Evolutionary conservation across 2,329 filamentous ascomycete genomes (phyloP).

Genomic region (Aspergillus sp.): DNA sequence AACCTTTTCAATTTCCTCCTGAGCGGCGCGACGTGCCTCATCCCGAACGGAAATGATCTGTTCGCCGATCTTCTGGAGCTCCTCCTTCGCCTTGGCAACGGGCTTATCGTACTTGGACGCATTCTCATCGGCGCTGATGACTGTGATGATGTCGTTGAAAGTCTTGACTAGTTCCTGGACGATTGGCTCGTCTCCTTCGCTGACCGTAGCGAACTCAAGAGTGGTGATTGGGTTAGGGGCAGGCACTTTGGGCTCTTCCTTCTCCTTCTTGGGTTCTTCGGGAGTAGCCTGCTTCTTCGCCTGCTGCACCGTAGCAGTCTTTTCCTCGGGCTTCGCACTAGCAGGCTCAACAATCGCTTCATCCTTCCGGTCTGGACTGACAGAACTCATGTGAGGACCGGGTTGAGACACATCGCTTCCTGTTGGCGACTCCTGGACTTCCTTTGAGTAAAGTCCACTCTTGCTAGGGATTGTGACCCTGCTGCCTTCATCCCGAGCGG

Average conservation of each 20-base stretch:
- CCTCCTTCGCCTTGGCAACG: slow-evolving; percentile 82
- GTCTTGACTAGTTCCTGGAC: slow-evolving; percentile 94
- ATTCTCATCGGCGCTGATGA: slow-evolving; percentile 85
- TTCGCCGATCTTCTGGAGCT: slow-evolving; percentile 75
- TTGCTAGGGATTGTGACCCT: slow-evolving; percentile 82
- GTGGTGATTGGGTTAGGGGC: slow-evolving; percentile 59
- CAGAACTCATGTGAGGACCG: slow-evolving; percentile 53
- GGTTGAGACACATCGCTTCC: slow-evolving; percentile 63
- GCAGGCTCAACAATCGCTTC: slow-evolving; percentile 34
- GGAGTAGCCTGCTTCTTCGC: slow-evolving; percentile 40
- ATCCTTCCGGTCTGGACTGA: slow-evolving; percentile 33
- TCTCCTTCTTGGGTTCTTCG: slow-evolving; percentile 23
- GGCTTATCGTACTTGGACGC: slow-evolving; percentile 76
- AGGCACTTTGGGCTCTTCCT: slow-evolving; percentile 44
- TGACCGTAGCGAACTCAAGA: slow-evolving; percentile 78
- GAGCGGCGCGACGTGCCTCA: slow-evolving; percentile 70
- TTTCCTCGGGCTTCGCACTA: slow-evolving; percentile 34
- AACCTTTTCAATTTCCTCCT: slow-evolving; percentile 72
- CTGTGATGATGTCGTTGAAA: slow-evolving; percentile 92
- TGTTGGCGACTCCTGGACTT: slow-evolving; percentile 65
- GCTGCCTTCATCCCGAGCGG: slow-evolving; percentile 60
- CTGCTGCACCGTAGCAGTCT: slow-evolving; percentile 33
- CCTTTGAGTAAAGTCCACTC: slow-evolving; percentile 81
- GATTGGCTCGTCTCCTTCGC: slow-evolving; percentile 79
- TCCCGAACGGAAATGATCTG: slow-evolving; percentile 77